Base-by-base conservation (phyloP, 2,329 filamentous ascomycete genomes). In the Seiridium unicorne region DNA sequence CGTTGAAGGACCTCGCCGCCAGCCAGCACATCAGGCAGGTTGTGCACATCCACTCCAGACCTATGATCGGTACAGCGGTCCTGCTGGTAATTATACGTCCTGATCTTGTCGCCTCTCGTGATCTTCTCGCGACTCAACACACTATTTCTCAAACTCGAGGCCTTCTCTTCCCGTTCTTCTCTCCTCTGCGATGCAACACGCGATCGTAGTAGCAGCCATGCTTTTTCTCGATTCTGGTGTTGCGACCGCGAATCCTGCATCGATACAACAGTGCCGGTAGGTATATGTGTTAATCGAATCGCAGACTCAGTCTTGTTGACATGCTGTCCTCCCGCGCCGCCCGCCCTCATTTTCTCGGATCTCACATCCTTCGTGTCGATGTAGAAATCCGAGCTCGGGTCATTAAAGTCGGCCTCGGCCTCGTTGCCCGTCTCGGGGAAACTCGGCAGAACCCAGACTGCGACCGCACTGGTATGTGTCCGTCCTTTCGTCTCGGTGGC, bases 241-340 rank as follows among this genome's bases (percentile, higher is more conserved):
- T 99, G 95, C 48, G 92, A 97, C 58, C 95, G 86, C 57, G 88
- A 89, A 73, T 99, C 95, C 74, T 99, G 95, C 84, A 98, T 96
- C 10, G 89, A 89, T 11, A 98, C 93, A 2, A 91, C 86, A 0
- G 88, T 95, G 49, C 90, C 91, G 1, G 93, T 96, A 2, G 95
- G 95, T 5, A 90, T 76, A 78, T 99, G 95, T 2, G 93, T 98
- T 69, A 99, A 82, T 8, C 95, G 89, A 62, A 99, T 91, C 3
- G 95, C 95, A 36, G 92, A 97, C 78, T 99, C 95, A 0, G 95
- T 99, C 74, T 94, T 97, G 78, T 99, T 99, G 72, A 99, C 95
- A 76, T 99, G 95, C 78, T 99, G 95, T 1, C 95, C 95, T 38
- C 95, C 95, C 0, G 95, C 94, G 61, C 95, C 95, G 51, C 92